Base-by-base conservation (phyloP, 768 basidiomycete genomes). In the Chiua virens region DNA sequence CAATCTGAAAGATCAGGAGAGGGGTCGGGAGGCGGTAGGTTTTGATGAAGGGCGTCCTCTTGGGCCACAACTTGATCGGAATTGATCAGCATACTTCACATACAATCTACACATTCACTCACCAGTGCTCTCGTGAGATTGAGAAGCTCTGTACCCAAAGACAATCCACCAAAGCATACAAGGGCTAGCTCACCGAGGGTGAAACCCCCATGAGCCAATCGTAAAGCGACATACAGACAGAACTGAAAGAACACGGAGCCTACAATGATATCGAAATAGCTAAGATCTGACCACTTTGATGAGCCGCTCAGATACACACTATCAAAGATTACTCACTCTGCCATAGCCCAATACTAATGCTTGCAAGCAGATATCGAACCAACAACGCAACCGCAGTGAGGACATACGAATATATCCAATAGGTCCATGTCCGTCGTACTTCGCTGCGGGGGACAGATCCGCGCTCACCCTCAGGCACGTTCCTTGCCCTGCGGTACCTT, bases 11-110 rank as follows among this genome's bases (percentile, higher is more conserved):
- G 36, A 87, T 81, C 44, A 98, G 79, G 17, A 98, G 77, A 11
- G 97, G 96, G 3, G 91, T 96, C 10, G 97, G 94, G 6, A 94
- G 75, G 36, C 96, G 87, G 64, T 89, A 97, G 0, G 96, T 96
- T 66, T 89, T 88, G 72, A 96, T 88, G 67, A 85, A 93, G 1
- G 83, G 82, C 10, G 86, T 93, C 22, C 84, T 84, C 42, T 82
- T 70, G 20, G 88, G 89, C 82, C 84, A 87, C 46, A 91, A 85
- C 93, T 92, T 60, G 46, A 27, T 49, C 40, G 21, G 13, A 37
- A 40, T 50, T 18, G 3, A 22, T 54, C 40, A 58, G 56, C 37
- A 44, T 22, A 25, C 22, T 18, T 22, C 39, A 25, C 23, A 18
- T 15, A 34, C 37, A 22, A 34, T 8, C 28, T 25, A 30, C 37